Evolutionary conservation across 2,329 filamentous ascomycete genomes (phyloP), one percentile per base, ranked within the genome.

Genomic region (Cercospora beticola): DNA sequence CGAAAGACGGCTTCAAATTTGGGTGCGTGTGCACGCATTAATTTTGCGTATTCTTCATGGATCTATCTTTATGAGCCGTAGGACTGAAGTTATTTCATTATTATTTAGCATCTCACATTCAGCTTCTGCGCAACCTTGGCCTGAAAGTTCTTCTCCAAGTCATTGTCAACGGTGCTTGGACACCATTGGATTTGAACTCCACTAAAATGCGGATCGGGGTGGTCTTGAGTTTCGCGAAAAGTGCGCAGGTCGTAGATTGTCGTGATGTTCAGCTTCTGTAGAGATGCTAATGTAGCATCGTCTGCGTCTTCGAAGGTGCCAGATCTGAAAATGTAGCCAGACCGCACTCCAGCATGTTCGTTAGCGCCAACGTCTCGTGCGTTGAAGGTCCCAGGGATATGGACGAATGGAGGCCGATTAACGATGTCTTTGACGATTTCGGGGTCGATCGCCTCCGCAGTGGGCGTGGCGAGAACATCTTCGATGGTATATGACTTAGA

Each of bases 311-410:
- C 23, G 2, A 54, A 16, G 14, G 49, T 54, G 23, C 21, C 49
- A 28, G 49, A 54, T 54, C 46, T 10, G 5, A 52, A 26, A 21
- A 52, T 21, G 49, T 14, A 54, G 14, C 49, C 12, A 28, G 21
- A 16, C 14, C 49, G 23, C 2, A 28, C 49, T 12, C 49, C 49
- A 54, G 6, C 10, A 5, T 16, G 21, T 28, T 16, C 31, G 28
- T 64, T 52, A 16, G 21, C 23, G 16, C 43, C 63, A 8, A 65
- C 40, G 28, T 65, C 54, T 46, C 64, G 56, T 8, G 64, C 64
- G n/a, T 65, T 65, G 64, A 65, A 65, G 5, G 36, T 65, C 40
- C 64, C 64, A 7, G 64, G 64, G 28, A 65, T 46, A 12, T 60
- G 23, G 40, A 65, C 56, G 26, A 65, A 65, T 7, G 64, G 64